These are phyloP conservation scores for Physcia stellaris DNA, from an alignment of 495 filamentous ascomycete species.

Conservation along the genomic window DNA sequence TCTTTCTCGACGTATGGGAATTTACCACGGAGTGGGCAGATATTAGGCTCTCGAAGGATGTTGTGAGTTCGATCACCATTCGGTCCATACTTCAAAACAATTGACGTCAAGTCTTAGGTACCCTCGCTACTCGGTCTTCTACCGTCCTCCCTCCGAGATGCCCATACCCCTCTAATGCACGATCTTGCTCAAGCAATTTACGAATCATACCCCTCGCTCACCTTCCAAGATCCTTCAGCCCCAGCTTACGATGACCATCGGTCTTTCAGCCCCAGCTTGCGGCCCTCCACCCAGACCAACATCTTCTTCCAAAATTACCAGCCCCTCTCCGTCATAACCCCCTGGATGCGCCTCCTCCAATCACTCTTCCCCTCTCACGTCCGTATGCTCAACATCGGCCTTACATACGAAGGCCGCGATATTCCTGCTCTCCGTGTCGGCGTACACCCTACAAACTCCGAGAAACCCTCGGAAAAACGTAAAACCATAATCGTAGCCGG, in stretches of 20 bases:
- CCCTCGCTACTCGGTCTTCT: slow-evolving; percentile 71
- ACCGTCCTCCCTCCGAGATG: slow-evolving; percentile 57
- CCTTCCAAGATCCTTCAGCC: slow-evolving; percentile 13
- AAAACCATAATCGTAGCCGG: slow-evolving; percentile 77
- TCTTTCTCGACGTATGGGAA: slow-evolving; percentile 85
- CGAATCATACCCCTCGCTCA: slow-evolving; percentile 53
- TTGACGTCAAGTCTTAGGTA: slow-evolving; percentile 29
- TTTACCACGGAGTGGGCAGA: slow-evolving; percentile 77
- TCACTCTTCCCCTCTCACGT: slow-evolving; percentile 79
- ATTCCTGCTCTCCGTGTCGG: slow-evolving; percentile 78
- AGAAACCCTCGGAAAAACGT: slow-evolving; percentile 29
- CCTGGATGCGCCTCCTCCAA: slow-evolving; percentile 81
- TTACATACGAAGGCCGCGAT: slow-evolving; percentile 72
- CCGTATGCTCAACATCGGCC: slow-evolving; percentile 58
- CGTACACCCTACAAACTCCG: slow-evolving; percentile 31
- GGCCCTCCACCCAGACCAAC: slow-evolving; percentile 32
- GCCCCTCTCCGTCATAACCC: slow-evolving; percentile 58
- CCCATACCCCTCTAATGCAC: slow-evolving; percentile 63
- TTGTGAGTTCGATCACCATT: slow-evolving; percentile 35
- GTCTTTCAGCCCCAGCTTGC: slow-evolving; percentile 22
- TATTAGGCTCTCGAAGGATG: slow-evolving; percentile 62
- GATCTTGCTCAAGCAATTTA: slow-evolving; percentile 66
- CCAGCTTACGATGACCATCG: slow-evolving; percentile 18
- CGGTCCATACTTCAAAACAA: neutral
- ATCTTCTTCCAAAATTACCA: slow-evolving; percentile 86